These are phyloP conservation scores for Smallanthus sonchifolius DNA, from an alignment of 129 eudicot species.

Conservation along the genomic window DNA sequence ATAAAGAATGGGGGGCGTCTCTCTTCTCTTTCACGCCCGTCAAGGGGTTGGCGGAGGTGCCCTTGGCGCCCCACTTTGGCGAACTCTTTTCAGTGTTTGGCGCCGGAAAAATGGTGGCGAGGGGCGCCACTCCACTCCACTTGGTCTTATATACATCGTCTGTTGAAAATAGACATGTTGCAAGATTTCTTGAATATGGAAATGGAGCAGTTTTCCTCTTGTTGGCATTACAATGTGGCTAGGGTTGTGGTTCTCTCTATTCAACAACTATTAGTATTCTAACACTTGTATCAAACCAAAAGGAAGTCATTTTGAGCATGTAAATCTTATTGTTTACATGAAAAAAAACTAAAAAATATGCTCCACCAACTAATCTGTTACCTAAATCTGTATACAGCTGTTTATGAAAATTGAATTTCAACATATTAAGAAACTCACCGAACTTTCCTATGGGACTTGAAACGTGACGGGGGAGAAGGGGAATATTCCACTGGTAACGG, in stretches of 20 bases:
- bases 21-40: no score
- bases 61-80: no score
- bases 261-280: constrained; percentile 1
- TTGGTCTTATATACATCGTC: no score
- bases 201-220: not conserved
- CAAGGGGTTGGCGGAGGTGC: no score
- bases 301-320: constrained; percentile 14
- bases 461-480: constrained; percentile 65
- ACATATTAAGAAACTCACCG: constrained; percentile 41
- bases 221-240: not conserved
- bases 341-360: constrained; percentile 23
- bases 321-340: constrained; percentile 28
- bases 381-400: constrained; percentile 34
- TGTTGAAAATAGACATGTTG: no score
- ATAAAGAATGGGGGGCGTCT: no score
- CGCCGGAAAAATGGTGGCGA: no score
- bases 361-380: constrained; percentile 24
- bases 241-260: constrained; percentile 16
- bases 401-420: constrained; percentile 6
- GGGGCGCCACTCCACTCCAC: no score
- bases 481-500: constrained; percentile 72
- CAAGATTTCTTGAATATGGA: not conserved
- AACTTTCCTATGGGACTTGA: constrained; percentile 62
- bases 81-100: no score
- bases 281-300: constrained; percentile 17